Percentiles rank a stretch among this genome's conserved stretches.
Conservation (phyloP, 2,329 filamentous ascomycete genomes). For the Epicoccum nigrum region DNA sequence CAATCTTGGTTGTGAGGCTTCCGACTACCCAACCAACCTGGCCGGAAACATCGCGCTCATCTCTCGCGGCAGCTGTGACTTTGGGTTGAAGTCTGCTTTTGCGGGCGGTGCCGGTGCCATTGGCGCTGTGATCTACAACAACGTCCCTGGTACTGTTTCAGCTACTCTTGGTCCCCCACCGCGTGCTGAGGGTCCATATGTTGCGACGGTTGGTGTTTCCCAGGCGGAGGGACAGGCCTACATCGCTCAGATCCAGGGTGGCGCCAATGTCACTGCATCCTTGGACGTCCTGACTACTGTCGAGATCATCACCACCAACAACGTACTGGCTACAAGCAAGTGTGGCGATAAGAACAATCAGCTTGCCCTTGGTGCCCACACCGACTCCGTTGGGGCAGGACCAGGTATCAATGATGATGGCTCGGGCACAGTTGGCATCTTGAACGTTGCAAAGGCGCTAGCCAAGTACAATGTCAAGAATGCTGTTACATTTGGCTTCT, state of each 20-base stretch:
- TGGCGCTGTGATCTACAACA: slow-evolving; percentile 78
- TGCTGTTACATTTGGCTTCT: slow-evolving; percentile 49
- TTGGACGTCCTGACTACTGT: slow-evolving; percentile 54
- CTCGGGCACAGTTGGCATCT: slow-evolving; percentile 44
- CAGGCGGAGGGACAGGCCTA: slow-evolving; percentile 64
- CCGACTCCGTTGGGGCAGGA: slow-evolving; percentile 45
- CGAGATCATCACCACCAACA: slow-evolving; percentile 55
- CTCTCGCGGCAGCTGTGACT: slow-evolving; percentile 71
- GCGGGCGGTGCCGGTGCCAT: slow-evolving; percentile 73
- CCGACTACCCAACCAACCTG: slow-evolving; percentile 67
- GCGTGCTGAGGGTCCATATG: slow-evolving; percentile 59
- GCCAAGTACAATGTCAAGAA: slow-evolving; percentile 51
- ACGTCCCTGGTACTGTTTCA: slow-evolving; percentile 59
- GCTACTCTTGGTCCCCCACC: slow-evolving; percentile 72
- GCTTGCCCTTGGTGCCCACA: slow-evolving; percentile 47
- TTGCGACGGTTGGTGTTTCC: slow-evolving; percentile 72
- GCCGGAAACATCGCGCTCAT: slow-evolving; percentile 73
- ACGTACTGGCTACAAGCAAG: slow-evolving; percentile 48
- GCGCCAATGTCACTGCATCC: slow-evolving; percentile 45
- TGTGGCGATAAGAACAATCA: slow-evolving; percentile 44
- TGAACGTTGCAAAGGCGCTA: slow-evolving; percentile 47
- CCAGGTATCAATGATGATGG: slow-evolving; percentile 53
- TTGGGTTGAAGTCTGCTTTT: slow-evolving; percentile 71
- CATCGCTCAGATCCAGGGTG: slow-evolving; percentile 59
- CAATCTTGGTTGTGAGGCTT: slow-evolving; percentile 42